Conservation (phyloP, 2,329 filamentous ascomycete species). For the Coniochaeta sp. region DNA sequence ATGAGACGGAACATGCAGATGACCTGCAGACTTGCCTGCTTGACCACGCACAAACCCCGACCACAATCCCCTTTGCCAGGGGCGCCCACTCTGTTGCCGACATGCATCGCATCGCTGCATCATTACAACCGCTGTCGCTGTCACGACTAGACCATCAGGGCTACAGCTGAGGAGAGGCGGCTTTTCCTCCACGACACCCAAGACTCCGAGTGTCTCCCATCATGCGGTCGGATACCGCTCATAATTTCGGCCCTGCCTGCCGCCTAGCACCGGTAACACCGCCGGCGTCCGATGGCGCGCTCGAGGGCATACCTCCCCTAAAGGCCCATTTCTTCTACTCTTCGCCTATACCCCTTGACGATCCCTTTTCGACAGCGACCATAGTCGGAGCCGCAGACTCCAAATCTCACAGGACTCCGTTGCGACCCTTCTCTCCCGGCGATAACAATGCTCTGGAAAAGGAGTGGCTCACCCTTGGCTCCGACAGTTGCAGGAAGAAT, state of each 20-base stretch:
- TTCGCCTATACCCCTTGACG: slow-evolving; percentile 76
- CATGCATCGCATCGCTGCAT: no score
- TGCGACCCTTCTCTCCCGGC: slow-evolving; percentile 69
- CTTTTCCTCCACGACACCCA: no score
- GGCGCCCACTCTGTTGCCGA: no score
- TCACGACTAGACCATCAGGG: no score
- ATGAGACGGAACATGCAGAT: no score
- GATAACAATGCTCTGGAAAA: slow-evolving; percentile 77
- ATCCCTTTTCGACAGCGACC: slow-evolving; percentile 66
- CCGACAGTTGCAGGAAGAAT: slow-evolving; percentile 37
- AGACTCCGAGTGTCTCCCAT: background rate
- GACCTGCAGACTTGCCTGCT: no score
- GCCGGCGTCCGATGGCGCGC: slow-evolving; percentile 25
- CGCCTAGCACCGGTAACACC: slow-evolving; percentile 42
- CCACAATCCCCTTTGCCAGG: no score
- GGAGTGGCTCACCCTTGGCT: slow-evolving; percentile 61
- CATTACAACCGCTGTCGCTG: no score
- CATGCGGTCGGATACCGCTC: slow-evolving; percentile 20
- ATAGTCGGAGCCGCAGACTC: slow-evolving; percentile 43
- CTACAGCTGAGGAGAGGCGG: no score
- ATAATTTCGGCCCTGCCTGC: slow-evolving; percentile 57
- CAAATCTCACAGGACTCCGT: slow-evolving; percentile 48
- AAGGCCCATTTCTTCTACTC: slow-evolving; percentile 79
- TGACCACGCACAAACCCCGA: no score
- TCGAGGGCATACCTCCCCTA: slow-evolving; percentile 49